Evolutionary conservation across 148 eudicot genomes (phyloP).

Genomic region (Amaranthus palmeri): DNA sequence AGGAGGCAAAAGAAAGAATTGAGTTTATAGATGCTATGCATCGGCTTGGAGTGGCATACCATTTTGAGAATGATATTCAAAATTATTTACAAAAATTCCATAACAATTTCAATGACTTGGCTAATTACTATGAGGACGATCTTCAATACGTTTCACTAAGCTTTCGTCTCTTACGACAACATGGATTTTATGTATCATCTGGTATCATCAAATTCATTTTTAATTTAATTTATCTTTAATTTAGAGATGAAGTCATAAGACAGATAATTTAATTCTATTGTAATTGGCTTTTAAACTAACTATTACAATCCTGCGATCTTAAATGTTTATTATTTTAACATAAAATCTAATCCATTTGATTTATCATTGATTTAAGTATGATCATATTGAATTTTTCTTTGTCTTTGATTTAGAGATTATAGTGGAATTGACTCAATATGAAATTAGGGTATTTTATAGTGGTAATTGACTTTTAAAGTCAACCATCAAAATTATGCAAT

Average conservation of each 20-base stretch:
- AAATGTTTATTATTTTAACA: not conserved
- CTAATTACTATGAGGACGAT: conserved; percentile 12
- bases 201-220: conserved; percentile 5
- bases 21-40: conserved; percentile 1
- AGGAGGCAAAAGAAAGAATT: conserved; percentile 8
- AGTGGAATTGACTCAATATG: too few relatives aligned
- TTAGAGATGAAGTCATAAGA: too few relatives aligned
- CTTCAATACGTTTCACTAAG: conserved; percentile 37
- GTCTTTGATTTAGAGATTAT: too few relatives aligned
- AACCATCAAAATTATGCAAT: too few relatives aligned
- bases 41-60: conserved; percentile 20
- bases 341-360: not conserved
- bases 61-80: conserved; percentile 22
- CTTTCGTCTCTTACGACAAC: conserved; percentile 40
- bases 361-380: too few relatives aligned
- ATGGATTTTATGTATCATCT: conserved; percentile 25
- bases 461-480: too few relatives aligned
- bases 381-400: too few relatives aligned
- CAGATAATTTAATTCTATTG: too few relatives aligned
- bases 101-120: not conserved
- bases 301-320: not conserved
- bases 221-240: too few relatives aligned
- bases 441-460: too few relatives aligned
- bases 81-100: conserved; percentile 10
- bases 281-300: too few relatives aligned